Conservation (phyloP, 148 eudicot species). For the Talinum fruticosum region DNA sequence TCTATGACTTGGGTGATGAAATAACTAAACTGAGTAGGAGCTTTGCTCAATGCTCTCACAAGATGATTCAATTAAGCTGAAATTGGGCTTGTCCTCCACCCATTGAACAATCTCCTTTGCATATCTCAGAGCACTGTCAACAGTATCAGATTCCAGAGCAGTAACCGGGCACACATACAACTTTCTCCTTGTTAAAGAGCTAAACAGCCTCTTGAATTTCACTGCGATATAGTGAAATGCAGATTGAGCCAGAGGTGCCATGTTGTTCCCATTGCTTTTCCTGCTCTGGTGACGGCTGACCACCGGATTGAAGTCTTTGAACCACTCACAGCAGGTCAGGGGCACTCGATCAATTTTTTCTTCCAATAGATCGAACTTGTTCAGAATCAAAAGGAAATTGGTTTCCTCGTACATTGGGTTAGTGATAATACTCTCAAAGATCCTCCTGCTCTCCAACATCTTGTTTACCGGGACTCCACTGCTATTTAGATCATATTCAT, state of each 20-base stretch:
- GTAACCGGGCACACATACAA: conserved; percentile 57
- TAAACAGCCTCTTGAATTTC: conserved; percentile 58
- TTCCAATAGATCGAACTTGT: conserved; percentile 71
- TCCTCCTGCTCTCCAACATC: conserved; percentile 60
- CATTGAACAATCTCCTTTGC: conserved; percentile 68
- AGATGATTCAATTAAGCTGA: conserved; percentile 39
- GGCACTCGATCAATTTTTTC: conserved; percentile 59
- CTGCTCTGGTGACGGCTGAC: conserved; percentile 40
- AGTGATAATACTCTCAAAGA: conserved; percentile 52
- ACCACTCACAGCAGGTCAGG: conserved; percentile 66
- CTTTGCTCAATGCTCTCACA: conserved; percentile 40
- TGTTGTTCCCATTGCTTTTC: conserved; percentile 18
- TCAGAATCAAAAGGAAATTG: conserved; percentile 62
- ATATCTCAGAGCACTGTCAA: conserved; percentile 57
- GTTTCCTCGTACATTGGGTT: conserved; percentile 44
- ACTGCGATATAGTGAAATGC: conserved; percentile 66
- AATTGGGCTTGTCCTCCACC: conserved; percentile 48
- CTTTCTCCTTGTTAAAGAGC: conserved; percentile 49
- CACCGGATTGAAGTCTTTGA: conserved; percentile 66
- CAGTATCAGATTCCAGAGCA: conserved; percentile 58
- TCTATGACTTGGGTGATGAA: background rate
- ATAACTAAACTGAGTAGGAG: conserved; percentile 3
- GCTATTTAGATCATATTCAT: conserved; percentile 33
- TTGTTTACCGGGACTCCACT: conserved; percentile 53
- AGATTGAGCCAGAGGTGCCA: conserved; percentile 54